Base-by-base conservation (phyloP, 805 yeast species). In the Metschnikowia drakensbergensis region DNA sequence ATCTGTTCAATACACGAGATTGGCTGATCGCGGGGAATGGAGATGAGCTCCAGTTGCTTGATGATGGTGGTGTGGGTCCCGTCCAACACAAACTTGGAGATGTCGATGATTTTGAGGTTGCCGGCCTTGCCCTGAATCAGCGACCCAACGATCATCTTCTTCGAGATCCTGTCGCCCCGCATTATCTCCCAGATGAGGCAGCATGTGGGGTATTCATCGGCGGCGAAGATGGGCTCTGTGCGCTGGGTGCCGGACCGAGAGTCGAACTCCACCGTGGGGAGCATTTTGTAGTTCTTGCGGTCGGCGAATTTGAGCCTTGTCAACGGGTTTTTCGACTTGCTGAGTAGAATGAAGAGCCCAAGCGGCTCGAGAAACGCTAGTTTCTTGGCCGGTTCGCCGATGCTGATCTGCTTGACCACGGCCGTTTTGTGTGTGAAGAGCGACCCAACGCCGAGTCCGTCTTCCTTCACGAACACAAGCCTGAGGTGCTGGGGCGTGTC, bases 61-160 rank as follows among this genome's bases (percentile, higher is more conserved):
- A 68, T 50, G 5, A 46, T 28, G 6, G 52, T 45, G 7, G 52
- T 39, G 11, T 50, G 45, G 5, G 58, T 57, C 3, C 58, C 58
- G 3, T 52, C 48, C 9, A 51, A 23, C 28, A 49, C 51, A 2
- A 47, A 17, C 45, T 62, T 65, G 6, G 53, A 34, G 5, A 72
- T 49, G 47, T 72, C 75, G 13, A 72, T 48, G 11, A 72, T 65
- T 46, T 68, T 71, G 43, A 72, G 62, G 1, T 63, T 47, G 1
- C 77, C 39, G 3, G 22, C 76, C 5, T 38, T 39, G 7, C 54
- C 57, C 3, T 36, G 13, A 1, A 52, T 46, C 23, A 38, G 45
- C 5, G 66, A 54, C 1, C 74, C 74, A 30, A 69, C 50, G n/a
- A 72, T 56, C 5, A 72, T 50, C 47, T 72, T 72, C 48, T 69